Evolutionary conservation across 140 eudicot species (phyloP), one percentile per base, ranked within the genome.

Genomic region (Flaveria floridana): DNA sequence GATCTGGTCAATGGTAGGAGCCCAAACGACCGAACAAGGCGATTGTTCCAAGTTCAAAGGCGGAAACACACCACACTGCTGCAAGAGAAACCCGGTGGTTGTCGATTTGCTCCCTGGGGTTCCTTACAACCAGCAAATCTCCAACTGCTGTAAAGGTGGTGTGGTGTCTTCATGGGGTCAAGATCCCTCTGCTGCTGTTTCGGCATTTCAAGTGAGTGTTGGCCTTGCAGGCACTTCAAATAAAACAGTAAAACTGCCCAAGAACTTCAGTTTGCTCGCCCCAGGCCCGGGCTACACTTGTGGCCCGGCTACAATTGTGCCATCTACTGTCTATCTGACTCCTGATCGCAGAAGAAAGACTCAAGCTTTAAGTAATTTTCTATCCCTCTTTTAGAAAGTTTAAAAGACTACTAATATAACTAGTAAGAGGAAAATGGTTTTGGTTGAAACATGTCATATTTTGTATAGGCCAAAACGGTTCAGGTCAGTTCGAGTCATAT

Each of bases 261-360:
- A 76, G 81, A 89, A 92, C 47, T 92, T 92, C 84, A 87, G 87
- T 39, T 76, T 92, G 79, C 79, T 87, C 1, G 96, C 91, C 20
- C 92, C 96, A 0, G 96, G 98, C 56, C 96, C 96, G 0, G 98
- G 98, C 9, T 92, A 92, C 81, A 87, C 98, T 30, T 92, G 98
- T 74, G 96, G 96, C 23, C 96, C 98, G 2, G 96, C 96, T 15
- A 85, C 85, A 15, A 81, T 85, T 14, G 98, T 92, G 51, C 96
- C 98, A 4, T 78, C 95, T 26, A 92, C 96, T 0, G 90, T 86
- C 15, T 92, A 63, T 70, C 85, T 83, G 20, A 84, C 96, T 16
- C 77, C 87, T 0, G 98, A 89, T 72, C 85, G 76, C 7, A 88
- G 98, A 62, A 82, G 98, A 63, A 87, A 86, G 80, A 89, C 98